Percentiles rank a stretch among this genome's conserved stretches.
Evolutionary conservation across 139 green algal species (phyloP).

Genomic region (Yamagishiella unicocca): DNA sequence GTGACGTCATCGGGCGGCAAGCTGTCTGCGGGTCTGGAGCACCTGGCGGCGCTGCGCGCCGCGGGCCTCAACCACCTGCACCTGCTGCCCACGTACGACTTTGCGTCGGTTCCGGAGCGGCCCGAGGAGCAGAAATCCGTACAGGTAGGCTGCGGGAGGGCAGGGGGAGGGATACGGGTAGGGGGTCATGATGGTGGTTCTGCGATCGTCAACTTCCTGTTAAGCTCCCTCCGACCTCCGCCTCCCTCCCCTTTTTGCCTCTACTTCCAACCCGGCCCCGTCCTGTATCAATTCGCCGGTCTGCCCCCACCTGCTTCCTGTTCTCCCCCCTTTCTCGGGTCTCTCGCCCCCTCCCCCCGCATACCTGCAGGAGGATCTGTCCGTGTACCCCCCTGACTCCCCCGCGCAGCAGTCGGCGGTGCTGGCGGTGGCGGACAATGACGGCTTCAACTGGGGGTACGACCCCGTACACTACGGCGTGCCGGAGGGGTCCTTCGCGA

Average conservation of each 20-base stretch:
- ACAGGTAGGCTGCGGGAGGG: background rate
- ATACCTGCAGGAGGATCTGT: constrained; percentile 66
- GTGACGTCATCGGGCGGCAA: background rate
- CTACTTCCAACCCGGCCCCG: too few species aligned
- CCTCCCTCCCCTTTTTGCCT: too few species aligned
- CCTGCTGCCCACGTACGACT: constrained; percentile 92
- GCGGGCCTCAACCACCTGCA: constrained; percentile 90
- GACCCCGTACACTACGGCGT: constrained; percentile 90
- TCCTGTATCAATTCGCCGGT: background rate
- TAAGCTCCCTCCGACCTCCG: too few species aligned
- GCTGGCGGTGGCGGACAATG: constrained; percentile 71
- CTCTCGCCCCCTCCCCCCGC: background rate
- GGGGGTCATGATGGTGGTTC: too few species aligned
- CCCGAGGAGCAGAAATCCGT: constrained; percentile 71
- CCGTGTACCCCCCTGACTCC: constrained; percentile 63
- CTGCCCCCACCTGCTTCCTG: background rate
- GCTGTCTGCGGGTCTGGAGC: constrained; percentile 54
- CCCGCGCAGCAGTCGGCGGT: constrained; percentile 83
- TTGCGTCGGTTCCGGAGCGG: constrained; percentile 86
- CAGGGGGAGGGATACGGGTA: too few species aligned
- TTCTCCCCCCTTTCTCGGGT: background rate
- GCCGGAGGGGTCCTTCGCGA: constrained; percentile 89
- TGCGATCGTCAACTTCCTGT: too few species aligned
- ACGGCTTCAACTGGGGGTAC: constrained; percentile 94
- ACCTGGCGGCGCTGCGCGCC: constrained; percentile 50